These are phyloP conservation scores for Emergomyces pasteurianus DNA, from an alignment of 2,329 filamentous ascomycete genomes.

Conservation along the genomic window DNA sequence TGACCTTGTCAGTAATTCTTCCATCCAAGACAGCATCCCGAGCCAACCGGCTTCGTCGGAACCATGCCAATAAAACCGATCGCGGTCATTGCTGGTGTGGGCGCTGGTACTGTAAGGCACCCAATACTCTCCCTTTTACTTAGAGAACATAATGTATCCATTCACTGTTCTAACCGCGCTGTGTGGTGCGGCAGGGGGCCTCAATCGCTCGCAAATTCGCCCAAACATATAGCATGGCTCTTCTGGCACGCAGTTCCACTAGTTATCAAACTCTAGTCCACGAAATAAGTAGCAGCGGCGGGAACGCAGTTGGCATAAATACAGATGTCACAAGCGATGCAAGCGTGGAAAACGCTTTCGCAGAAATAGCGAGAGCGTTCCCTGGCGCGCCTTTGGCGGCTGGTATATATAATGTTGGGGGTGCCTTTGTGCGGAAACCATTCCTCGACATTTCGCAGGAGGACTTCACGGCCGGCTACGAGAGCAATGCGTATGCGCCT, in stretches of 20 bases:
- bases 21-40: neutral
- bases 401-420: slow-evolving; percentile 50
- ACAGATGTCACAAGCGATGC: slow-evolving; percentile 44
- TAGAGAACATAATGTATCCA: neutral
- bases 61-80: slow-evolving; percentile 29
- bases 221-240: slow-evolving; percentile 45
- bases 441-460: slow-evolving; percentile 49
- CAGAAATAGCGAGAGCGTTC: slow-evolving; percentile 43
- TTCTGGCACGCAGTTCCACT: slow-evolving; percentile 46
- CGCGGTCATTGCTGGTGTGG: slow-evolving; percentile 37
- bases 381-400: slow-evolving; percentile 36
- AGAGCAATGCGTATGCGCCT: slow-evolving; percentile 39
- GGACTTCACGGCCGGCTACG: slow-evolving; percentile 42
- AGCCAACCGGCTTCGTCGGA: neutral
- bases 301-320: slow-evolving; percentile 49
- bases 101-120: slow-evolving; percentile 31
- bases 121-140: neutral
- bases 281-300: slow-evolving; percentile 48
- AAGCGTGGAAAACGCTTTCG: slow-evolving; percentile 43
- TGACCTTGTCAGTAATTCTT: neutral
- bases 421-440: slow-evolving; percentile 46
- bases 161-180: slow-evolving; percentile 2
- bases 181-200: slow-evolving; percentile 38
- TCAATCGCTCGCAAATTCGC: slow-evolving; percentile 50
- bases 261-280: slow-evolving; percentile 45